Conservation (phyloP, 768 basidiomycete genomes). For the Omphalotus guepiniiformis region DNA sequence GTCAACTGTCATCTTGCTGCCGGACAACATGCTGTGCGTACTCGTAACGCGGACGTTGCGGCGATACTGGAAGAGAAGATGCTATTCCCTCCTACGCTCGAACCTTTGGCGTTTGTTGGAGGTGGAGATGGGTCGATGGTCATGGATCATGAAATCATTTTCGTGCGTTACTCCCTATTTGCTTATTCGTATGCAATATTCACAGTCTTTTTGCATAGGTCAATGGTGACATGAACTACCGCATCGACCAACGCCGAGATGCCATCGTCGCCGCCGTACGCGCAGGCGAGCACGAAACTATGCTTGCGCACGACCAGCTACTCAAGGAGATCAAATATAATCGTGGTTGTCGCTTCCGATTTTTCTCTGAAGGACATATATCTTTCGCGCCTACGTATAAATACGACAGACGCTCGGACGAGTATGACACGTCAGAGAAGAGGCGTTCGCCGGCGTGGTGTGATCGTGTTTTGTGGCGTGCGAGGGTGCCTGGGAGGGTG, state of each 20-base stretch:
- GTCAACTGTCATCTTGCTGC: conserved; percentile 98
- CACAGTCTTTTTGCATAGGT: conserved; percentile 39
- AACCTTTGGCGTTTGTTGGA: conserved; percentile 68
- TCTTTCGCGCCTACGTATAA: conserved; percentile 92
- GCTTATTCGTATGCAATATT: not conserved
- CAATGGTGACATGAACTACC: conserved; percentile 96
- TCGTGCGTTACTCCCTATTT: conserved; percentile 47
- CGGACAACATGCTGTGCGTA: conserved; percentile 77
- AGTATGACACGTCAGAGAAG: conserved; percentile 90
- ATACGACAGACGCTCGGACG: conserved; percentile 74
- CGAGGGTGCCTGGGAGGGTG: conserved; percentile 53
- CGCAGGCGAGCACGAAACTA: conserved; percentile 56
- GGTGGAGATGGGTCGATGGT: conserved; percentile 94
- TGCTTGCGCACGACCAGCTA: conserved; percentile 83
- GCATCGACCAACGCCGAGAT: conserved; percentile 90
- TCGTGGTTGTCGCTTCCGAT: conserved; percentile 80
- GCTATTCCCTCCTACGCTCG: conserved; percentile 55
- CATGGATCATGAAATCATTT: conserved; percentile 91
- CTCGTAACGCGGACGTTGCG: conserved; percentile 84
- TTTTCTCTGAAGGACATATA: conserved; percentile 79
- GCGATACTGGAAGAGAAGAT: conserved; percentile 81
- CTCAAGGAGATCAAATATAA: conserved; percentile 85
- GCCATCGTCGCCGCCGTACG: conserved; percentile 68
- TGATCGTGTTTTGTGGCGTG: conserved; percentile 84
- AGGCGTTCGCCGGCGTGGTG: conserved; percentile 93